Conservation (phyloP, 1,284 basidiomycete genomes). For the Moniliella sp. region DNA sequence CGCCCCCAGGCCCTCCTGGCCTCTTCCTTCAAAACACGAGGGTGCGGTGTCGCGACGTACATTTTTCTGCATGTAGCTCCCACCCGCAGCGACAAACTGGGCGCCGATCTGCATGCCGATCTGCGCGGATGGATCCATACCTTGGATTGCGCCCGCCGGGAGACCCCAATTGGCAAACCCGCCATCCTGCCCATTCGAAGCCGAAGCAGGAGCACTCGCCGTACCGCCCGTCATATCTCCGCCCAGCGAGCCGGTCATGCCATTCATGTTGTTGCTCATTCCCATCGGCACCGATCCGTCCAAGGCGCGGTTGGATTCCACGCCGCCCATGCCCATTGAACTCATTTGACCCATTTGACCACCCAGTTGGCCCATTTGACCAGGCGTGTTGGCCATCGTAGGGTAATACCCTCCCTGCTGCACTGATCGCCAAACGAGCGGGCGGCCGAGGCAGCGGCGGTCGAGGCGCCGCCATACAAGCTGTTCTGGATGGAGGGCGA, state of each 20-base stretch:
- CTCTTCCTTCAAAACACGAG: not conserved
- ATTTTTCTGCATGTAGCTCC: constrained; percentile 86
- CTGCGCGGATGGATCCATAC: constrained; percentile 80
- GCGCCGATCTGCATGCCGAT: constrained; percentile 88
- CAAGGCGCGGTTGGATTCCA: not conserved
- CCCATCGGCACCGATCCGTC: not conserved
- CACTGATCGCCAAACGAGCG: not conserved
- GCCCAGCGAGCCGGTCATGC: no score
- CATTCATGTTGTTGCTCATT: not conserved
- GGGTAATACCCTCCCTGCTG: not conserved
- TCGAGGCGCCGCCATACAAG: not conserved
- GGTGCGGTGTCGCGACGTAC: constrained; percentile 38
- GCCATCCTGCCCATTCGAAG: no score
- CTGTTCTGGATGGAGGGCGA: constrained; percentile 1
- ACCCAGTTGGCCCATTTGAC: not conserved
- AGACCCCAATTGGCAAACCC: no score
- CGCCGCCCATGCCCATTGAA: not conserved
- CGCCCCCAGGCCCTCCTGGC: not conserved
- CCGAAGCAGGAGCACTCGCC: no score
- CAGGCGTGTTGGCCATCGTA: no score
- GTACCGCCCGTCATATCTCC: no score
- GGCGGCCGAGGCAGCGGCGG: not conserved
- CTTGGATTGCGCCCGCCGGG: no score
- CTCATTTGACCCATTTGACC: not conserved
- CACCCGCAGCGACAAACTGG: constrained; percentile 72